A percentile compares a stretch with the other conserved stretches of the same genome.
Evolutionary conservation across 305 asterid genomes (phyloP).

Genomic region (Rubia balearica): DNA sequence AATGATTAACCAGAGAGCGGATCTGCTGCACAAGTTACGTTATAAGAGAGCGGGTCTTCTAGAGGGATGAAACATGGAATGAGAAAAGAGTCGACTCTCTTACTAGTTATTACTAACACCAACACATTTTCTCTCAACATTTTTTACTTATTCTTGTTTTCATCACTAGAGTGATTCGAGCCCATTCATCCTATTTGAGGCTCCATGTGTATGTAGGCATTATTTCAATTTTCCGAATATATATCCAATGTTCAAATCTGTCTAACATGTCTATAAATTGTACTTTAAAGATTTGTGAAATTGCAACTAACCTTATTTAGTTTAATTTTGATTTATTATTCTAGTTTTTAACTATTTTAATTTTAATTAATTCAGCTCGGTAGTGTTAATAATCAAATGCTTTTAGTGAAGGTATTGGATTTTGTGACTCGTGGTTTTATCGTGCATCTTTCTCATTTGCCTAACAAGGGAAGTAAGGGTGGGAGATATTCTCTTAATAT

Average conservation of each 20-base stretch:
- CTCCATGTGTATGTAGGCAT: background rate
- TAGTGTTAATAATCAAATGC: too few species aligned
- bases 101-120: background rate
- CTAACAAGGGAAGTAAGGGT: too few species aligned
- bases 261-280: background rate
- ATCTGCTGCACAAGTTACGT: too few species aligned
- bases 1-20: background rate
- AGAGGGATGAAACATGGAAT: background rate
- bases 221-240: background rate
- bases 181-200: background rate
- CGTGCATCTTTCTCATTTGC: too few species aligned
- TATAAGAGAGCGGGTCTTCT: background rate
- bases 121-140: background rate
- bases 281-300: background rate
- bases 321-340: too few species aligned
- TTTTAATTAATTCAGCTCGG: too few species aligned
- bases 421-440: too few species aligned
- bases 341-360: too few species aligned
- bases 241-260: background rate
- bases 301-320: too few species aligned
- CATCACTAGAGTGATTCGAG: background rate
- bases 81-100: background rate
- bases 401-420: too few species aligned
- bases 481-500: too few species aligned
- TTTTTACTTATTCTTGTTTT: too few species aligned